Base-by-base conservation (phyloP, 2,329 filamentous ascomycete genomes). In the Mycosphaerella sp. region DNA sequence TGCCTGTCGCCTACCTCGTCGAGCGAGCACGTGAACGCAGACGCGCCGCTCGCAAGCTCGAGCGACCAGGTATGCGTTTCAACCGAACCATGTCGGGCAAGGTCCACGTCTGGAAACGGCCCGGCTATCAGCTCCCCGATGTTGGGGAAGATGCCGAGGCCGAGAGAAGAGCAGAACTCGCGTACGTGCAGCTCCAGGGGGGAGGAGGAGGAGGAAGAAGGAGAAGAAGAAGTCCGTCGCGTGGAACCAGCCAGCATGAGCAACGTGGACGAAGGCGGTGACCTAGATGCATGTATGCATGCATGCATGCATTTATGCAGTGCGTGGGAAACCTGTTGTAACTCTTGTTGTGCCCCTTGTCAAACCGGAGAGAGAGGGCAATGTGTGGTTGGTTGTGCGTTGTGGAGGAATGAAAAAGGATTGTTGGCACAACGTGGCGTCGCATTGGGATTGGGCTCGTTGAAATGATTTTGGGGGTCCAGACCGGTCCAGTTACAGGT, bases 51-150 rank as follows among this genome's bases (percentile, higher is more conserved):
- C 59, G 57, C 42, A 61, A 58, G 40, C 44, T 60, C 26, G 54
- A 63, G 41, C 66, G 66, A 10, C 66, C 66, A 5, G 66, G 66
- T 23, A 53, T 69, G 34, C 51, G 63, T 10, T 59, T 63, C 45
- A 59, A 57, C 14, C 52, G 65, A 14, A 68, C 66, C 11, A 55
- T 69, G 58, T 66, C 62, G 1, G 66, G 66, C n/a, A 66, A 65
- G 48, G 32, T 56, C 36, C 66, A 69, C 48, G 57, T 59, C 7
- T 69, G 66, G 66, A 46, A 58, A 39, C 56, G 65, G 48, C 66
- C 66, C n/a, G 61, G 64, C 46, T 59, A 54, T 48, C 54, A 64
- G 21, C 57, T 69, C 7, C 63, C 61, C 45, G 51, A 65, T 6
- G 57, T 68, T 8, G 59, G 62, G 12, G 66, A 69, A 45, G 61